A percentile compares a stretch with the other conserved stretches of the same genome.
These are phyloP conservation scores for Begonia masoniana DNA, from an alignment of 306 rosid genomes.

Conservation along the genomic window DNA sequence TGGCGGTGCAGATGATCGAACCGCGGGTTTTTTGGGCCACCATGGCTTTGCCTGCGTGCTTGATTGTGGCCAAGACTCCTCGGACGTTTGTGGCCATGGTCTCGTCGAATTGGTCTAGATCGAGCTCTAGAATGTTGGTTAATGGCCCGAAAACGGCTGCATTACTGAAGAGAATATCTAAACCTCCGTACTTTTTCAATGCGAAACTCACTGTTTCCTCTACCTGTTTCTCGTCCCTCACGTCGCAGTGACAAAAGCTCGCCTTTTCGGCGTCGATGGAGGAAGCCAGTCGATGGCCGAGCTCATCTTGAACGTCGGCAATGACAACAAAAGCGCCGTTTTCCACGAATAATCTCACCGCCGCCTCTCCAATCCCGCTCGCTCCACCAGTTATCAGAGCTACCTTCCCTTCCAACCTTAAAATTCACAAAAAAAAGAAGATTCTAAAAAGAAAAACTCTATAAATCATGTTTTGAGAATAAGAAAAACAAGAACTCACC, in stretches of 20 bases:
- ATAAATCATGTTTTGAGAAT: not conserved
- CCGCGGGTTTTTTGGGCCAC: slow-evolving; percentile 35
- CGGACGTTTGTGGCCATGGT: slow-evolving; percentile 57
- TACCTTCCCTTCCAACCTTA: slow-evolving; percentile 75
- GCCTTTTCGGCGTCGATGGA: slow-evolving; percentile 39
- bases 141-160: slow-evolving; percentile 63
- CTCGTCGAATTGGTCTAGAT: slow-evolving; percentile 42
- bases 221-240: slow-evolving; percentile 59
- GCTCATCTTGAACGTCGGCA: slow-evolving; percentile 71
- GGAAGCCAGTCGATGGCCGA: slow-evolving; percentile 35
- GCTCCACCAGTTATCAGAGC: slow-evolving; percentile 77
- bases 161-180: slow-evolving; percentile 68
- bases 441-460: not conserved
- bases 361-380: slow-evolving; percentile 77
- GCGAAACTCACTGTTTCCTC: slow-evolving; percentile 40
- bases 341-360: slow-evolving; percentile 41
- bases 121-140: slow-evolving; percentile 51
- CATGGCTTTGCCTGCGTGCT: slow-evolving; percentile 67
- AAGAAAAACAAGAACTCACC: slow-evolving; percentile 17
- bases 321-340: slow-evolving; percentile 62
- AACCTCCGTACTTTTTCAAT: slow-evolving; percentile 42
- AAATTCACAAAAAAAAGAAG: not conserved
- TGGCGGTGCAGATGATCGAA: slow-evolving; percentile 70
- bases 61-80: slow-evolving; percentile 54
- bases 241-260: slow-evolving; percentile 66